Evolutionary conservation across 306 rosid species (phyloP), one percentile per base, ranked within the genome.

Genomic region (Alnus rubra): DNA sequence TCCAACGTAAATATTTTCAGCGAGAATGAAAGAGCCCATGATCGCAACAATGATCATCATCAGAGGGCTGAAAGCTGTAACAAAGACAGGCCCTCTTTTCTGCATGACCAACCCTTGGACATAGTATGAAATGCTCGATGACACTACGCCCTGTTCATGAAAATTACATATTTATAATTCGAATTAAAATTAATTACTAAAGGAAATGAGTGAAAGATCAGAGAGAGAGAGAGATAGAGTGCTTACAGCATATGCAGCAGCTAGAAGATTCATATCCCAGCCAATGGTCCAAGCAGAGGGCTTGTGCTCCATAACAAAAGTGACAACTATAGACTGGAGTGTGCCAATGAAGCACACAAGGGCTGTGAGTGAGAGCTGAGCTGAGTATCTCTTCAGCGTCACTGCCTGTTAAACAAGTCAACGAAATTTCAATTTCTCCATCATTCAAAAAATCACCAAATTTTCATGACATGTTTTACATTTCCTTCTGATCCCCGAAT

Each of bases 51-150:
- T 90, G 84, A 95, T 91, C 98, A 93, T 93, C 93, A 92, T 93
- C 69, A 95, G 80, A 78, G 99, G 99, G 82, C 98, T 93, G 71
- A 95, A 95, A 75, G 99, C 95, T 2, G 99, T 93, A 9, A 84
- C 98, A n/a, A 95, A 95, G 58, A 95, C 99, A 1, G 98, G 99
- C 4, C 99, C 99, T 84, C 90, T 89, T 74, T 88, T 89, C 83
- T 89, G 80, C 92, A 88, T 90, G 14, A 95, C 95, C 31, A 90
- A 72, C 50, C 99, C 99, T 89, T 95, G 99, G 75, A 93, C 99
- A 81, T 82, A 85, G 78, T 82, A 84, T 10, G 92, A 86, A 37
- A 93, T 73, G 68, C 94, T 84, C 7, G 97, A 87, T 50, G 94
- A 76, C 47, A 93, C 90, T 78, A 93, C 84, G 9, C 97, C 97